These are phyloP conservation scores for Rugonectria rugulosa DNA, from an alignment of 2,329 filamentous ascomycete species.

Conservation along the genomic window DNA sequence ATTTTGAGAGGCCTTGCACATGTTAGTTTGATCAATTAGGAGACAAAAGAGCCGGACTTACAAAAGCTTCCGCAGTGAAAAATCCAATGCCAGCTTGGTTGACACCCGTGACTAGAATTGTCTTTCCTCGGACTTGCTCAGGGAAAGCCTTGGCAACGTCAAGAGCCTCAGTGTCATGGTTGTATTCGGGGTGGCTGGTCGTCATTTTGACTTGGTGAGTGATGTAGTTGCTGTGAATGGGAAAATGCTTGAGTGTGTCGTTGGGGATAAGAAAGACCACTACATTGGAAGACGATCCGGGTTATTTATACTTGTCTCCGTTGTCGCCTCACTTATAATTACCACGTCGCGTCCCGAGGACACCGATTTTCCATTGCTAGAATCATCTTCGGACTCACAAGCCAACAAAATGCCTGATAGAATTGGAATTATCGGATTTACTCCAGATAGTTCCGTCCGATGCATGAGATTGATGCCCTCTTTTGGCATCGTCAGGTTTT, in stretches of 20 bases:
- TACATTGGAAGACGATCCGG: too few species aligned
- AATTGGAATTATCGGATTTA: neutral
- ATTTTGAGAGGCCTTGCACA: slow-evolving; percentile 27
- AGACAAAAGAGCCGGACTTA: neutral
- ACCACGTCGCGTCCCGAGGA: too few species aligned
- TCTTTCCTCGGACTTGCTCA: slow-evolving; percentile 40
- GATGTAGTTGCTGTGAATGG: neutral
- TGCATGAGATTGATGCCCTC: neutral
- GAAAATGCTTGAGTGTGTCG: neutral
- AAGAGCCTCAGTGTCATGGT: slow-evolving; percentile 25
- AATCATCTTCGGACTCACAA: neutral
- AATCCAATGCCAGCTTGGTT: slow-evolving; percentile 47
- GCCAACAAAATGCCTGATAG: neutral
- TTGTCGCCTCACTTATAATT: too few species aligned
- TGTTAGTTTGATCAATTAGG: neutral
- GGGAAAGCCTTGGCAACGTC: slow-evolving; percentile 33
- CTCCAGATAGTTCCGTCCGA: neutral
- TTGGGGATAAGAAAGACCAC: too few species aligned
- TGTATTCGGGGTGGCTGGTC: slow-evolving; percentile 32
- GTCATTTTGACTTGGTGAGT: neutral
- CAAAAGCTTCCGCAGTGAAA: slow-evolving; percentile 42
- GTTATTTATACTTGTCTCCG: too few species aligned
- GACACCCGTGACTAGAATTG: slow-evolving; percentile 48
- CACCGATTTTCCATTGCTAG: too few species aligned
- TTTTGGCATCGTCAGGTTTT: neutral